These are phyloP conservation scores for Puccinia novopanici DNA, from an alignment of 1,284 basidiomycete genomes.

Conservation along the genomic window DNA sequence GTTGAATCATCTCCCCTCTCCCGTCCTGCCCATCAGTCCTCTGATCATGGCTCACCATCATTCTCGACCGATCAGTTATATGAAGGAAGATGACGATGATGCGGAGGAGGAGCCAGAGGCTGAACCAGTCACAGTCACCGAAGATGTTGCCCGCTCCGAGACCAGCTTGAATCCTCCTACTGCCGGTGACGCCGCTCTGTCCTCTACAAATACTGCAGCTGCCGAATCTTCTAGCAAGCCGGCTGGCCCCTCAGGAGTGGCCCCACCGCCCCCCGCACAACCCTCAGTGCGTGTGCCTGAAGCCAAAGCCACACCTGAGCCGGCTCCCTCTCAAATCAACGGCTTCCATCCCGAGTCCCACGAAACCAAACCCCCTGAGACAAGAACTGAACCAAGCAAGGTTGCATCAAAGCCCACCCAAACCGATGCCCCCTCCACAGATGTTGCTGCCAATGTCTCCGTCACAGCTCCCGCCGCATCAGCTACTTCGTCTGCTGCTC, in stretches of 20 bases:
- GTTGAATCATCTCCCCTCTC: background rate
- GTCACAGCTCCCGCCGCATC: constrained; percentile 56
- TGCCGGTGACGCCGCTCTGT: constrained; percentile 15
- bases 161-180: constrained; percentile 22
- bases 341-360: constrained; percentile 42
- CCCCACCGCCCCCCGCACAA: constrained; percentile 6
- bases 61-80: constrained; percentile 28
- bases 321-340: constrained; percentile 31
- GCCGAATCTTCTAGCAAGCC: constrained; percentile 14
- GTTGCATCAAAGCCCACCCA: constrained; percentile 29
- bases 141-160: constrained; percentile 52
- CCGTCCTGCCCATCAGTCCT: background rate
- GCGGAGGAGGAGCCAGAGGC: constrained; percentile 54
- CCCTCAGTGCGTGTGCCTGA: constrained; percentile 10
- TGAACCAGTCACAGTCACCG: constrained; percentile 58
- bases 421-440: constrained; percentile 56
- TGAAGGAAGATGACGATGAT: constrained; percentile 47
- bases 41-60: background rate
- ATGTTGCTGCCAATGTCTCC: constrained; percentile 60
- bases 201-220: constrained; percentile 1
- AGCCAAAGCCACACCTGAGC: constrained; percentile 1
- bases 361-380: constrained; percentile 32
- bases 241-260: background rate
- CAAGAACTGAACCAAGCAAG: constrained; percentile 18
- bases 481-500: constrained; percentile 55